Evolutionary conservation across 2,329 filamentous ascomycete genomes (phyloP).

Genomic region (Exophiala spinifera): DNA sequence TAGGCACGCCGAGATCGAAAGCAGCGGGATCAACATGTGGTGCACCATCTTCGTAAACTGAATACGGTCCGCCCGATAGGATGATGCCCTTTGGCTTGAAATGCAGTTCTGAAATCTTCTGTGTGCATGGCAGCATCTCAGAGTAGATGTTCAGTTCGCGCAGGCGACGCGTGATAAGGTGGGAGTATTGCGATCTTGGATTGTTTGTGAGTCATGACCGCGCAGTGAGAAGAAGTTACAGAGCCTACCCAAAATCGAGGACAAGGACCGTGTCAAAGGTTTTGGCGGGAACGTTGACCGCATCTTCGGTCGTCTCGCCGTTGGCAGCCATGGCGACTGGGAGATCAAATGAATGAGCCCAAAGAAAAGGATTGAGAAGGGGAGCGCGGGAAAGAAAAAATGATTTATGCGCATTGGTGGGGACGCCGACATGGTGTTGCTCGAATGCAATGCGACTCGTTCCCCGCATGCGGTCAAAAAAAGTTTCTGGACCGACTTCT

Average conservation of each 20-base stretch:
- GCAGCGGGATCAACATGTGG: constrained; percentile 78
- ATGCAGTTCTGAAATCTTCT: constrained; percentile 70
- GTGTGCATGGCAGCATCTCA: constrained; percentile 85
- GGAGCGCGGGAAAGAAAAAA: constrained; percentile 1
- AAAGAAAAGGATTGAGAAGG: constrained; percentile 4
- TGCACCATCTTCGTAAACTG: constrained; percentile 75
- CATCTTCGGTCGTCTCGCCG: constrained; percentile 22
- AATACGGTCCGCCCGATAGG: constrained; percentile 68
- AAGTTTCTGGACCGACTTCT: background rate
- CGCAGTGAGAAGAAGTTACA: background rate
- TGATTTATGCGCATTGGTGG: constrained; percentile 4
- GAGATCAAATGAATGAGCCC: background rate
- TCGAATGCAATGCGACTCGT: constrained; percentile 2
- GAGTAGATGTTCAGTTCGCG: constrained; percentile 77
- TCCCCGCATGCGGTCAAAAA: constrained; percentile 9
- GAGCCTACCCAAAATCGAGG: constrained; percentile 35
- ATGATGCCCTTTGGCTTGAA: constrained; percentile 85
- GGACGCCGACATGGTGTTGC: too few species aligned
- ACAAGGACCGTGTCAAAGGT: constrained; percentile 37
- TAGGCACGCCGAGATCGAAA: constrained; percentile 68
- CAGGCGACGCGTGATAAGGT: constrained; percentile 71
- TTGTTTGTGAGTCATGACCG: constrained; percentile 9
- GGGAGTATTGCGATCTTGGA: constrained; percentile 62
- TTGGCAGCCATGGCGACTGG: constrained; percentile 26
- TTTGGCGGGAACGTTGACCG: constrained; percentile 31